phyloP scores from a whole-genome alignment of 2,329 filamentous ascomycete species.

The Diaporthe citri region DNA sequence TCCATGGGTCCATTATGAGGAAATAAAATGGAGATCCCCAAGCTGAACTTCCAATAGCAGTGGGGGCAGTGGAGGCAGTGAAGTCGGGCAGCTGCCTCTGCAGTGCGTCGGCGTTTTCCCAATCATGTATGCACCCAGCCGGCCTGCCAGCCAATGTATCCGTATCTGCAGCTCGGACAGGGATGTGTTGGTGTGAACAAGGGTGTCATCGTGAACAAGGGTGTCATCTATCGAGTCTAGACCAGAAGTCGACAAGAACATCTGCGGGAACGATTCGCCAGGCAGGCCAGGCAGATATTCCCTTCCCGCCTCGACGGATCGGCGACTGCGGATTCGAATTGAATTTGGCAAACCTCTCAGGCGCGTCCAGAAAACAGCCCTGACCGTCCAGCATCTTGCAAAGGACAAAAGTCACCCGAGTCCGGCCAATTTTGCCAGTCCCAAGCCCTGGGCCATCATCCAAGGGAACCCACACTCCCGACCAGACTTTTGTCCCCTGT shows the following conservation, averaged over 20 bases:
- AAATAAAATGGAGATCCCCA: not conserved
- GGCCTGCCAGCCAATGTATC: slow-evolving; percentile 21
- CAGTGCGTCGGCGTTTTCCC: not conserved
- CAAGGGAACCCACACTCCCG: not conserved
- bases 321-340: not conserved
- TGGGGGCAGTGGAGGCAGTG: slow-evolving; percentile 1
- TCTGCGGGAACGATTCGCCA: slow-evolving; percentile 21
- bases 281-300: not conserved
- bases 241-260: slow-evolving; percentile 16
- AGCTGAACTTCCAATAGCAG: slow-evolving; percentile 16
- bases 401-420: slow-evolving; percentile 3
- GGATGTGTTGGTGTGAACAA: slow-evolving; percentile 19
- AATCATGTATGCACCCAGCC: slow-evolving; percentile 1
- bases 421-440: not conserved
- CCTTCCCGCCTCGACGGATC: not conserved
- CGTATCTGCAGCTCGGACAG: slow-evolving; percentile 31
- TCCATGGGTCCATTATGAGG: not conserved
- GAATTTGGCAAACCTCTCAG: not conserved
- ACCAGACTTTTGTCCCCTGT: not conserved
- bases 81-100: slow-evolving; percentile 11
- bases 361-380: not conserved
- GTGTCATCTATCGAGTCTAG: slow-evolving; percentile 24
- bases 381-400: not conserved
- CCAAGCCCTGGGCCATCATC: not conserved
- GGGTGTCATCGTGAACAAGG: slow-evolving; percentile 23